Percentiles rank a stretch among this genome's conserved stretches.
phyloP scores from a whole-genome alignment of 139 green algal genomes.

The Picochlorum costavermella region DNA sequence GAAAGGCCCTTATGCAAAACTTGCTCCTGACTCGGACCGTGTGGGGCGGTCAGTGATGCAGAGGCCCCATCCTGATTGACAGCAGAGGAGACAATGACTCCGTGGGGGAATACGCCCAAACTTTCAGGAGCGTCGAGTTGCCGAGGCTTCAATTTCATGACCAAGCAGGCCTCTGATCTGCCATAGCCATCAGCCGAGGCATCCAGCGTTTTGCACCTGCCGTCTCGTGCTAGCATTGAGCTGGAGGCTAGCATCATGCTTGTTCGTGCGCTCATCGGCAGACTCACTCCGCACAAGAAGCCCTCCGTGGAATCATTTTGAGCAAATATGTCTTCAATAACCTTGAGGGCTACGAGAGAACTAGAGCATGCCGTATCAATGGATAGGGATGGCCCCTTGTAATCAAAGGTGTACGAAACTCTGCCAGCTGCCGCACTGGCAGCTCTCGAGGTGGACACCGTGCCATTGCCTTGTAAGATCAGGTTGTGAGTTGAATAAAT shows the following conservation, averaged over 20 bases:
- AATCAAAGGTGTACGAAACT: constrained; percentile 59
- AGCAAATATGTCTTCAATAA: constrained; percentile 17
- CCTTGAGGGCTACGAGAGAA: constrained; percentile 55
- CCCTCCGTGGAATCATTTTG: neutral
- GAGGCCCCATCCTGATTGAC: constrained; percentile 4
- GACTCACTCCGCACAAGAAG: constrained; percentile 34
- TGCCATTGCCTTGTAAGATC: constrained; percentile 7
- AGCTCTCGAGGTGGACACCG: constrained; percentile 34
- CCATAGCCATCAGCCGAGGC: constrained; percentile 67
- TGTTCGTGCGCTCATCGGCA: constrained; percentile 35
- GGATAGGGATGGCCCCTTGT: constrained; percentile 53
- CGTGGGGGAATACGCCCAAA: neutral
- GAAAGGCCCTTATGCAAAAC: neutral
- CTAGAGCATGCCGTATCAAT: constrained; percentile 77
- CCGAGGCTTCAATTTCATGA: neutral
- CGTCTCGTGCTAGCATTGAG: constrained; percentile 56
- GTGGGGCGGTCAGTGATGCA: neutral
- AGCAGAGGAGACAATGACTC: neutral
- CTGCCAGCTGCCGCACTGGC: constrained; percentile 60
- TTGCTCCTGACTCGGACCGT: neutral
- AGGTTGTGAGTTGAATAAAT: too few species aligned
- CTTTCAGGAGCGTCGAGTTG: neutral
- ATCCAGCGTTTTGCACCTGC: constrained; percentile 63
- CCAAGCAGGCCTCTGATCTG: constrained; percentile 51
- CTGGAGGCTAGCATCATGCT: constrained; percentile 26